Evolutionary conservation across 2,329 filamentous ascomycete genomes (phyloP), one percentile per base, ranked within the genome.

Genomic region (Cladosporium sp.): DNA sequence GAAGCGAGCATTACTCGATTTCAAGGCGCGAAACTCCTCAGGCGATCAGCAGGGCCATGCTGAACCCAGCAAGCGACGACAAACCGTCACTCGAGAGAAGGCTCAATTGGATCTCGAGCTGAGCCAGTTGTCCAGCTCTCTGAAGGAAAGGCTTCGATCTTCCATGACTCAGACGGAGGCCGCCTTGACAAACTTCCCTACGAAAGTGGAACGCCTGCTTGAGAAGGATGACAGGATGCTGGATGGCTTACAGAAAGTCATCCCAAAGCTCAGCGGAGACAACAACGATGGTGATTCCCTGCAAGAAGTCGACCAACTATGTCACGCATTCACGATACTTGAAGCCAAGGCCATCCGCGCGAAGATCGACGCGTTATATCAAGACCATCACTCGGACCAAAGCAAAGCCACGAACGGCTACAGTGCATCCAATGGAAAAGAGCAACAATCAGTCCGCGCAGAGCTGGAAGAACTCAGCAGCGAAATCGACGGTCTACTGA

Each of bases 381-480:
- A 49, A 7, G 44, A 58, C 11, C 52, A 34, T 18, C 36, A 56
- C 2, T 51, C 36, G 17, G 38, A 34, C 12, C 17, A 22, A 7
- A 20, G 30, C 56, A 2, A 18, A 3, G 24, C 9, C 12, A 41
- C 41, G n/a, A 29, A 45, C 27, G 43, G 50, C 24, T 4, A 77
- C 80, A 43, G 72, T 77, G 8, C 70, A 68, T 12, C 73, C 76
- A 3, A 77, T 80, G 19, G 74, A 79, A 19, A 68, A 68, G 6
- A 76, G 17, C 36, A 47, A 24, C 15, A n/a, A 7, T 42, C 76
- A 1, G 63, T 86, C 2, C 78, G 84, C 58, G 77, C 79, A 27
- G 85, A 88, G 60, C 72, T 89, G 1, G 83, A 87, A 56, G 86
- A 83, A 4, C 71, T 89, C 3, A 84, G 86, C 58, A 73, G 82